Percentiles rank a stretch among this genome's conserved stretches.
These are phyloP conservation scores for Croton laevigatus DNA, from an alignment of 441 rosid species.

Conservation along the genomic window DNA sequence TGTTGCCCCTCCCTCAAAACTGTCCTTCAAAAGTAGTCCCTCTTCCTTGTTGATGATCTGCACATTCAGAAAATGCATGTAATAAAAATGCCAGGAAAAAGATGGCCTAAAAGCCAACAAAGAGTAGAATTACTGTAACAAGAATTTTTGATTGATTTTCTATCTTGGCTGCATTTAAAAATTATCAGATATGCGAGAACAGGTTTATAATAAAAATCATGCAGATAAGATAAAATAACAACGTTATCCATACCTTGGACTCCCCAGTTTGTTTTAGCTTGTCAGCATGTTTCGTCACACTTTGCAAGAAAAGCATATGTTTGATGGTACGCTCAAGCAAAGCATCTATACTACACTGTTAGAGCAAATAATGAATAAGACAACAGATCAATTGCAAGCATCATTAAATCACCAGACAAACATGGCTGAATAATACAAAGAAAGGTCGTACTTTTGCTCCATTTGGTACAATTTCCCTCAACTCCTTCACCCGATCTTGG, in stretches of 20 bases:
- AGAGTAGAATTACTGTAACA: not conserved
- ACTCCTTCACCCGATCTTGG: constrained; percentile 96
- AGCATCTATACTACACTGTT: constrained; percentile 97
- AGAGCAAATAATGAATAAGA: constrained; percentile 18
- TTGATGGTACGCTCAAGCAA: constrained; percentile 87
- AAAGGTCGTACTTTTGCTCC: constrained; percentile 75
- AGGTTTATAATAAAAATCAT: not conserved
- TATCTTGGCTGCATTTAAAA: not conserved
- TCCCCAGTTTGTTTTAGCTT: constrained; percentile 79
- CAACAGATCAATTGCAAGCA: constrained; percentile 14
- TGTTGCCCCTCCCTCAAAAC: constrained; percentile 86
- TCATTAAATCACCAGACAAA: not conserved
- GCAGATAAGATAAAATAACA: not conserved
- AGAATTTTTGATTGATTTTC: not conserved
- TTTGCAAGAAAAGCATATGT: constrained; percentile 98
- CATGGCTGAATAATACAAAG: constrained; percentile 7
- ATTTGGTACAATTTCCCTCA: constrained; percentile 93
- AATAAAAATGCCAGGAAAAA: not conserved
- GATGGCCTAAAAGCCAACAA: not conserved
- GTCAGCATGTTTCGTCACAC: constrained; percentile 88
- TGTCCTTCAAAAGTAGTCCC: constrained; percentile 47
- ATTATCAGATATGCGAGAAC: not conserved
- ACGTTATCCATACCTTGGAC: constrained; percentile 56
- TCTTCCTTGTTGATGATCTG: constrained; percentile 66
- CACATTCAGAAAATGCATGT: constrained; percentile 13